Evolutionary conservation across 78 protist genomes (phyloP).

Genomic region (Chrysochromulina tobinii): DNA sequence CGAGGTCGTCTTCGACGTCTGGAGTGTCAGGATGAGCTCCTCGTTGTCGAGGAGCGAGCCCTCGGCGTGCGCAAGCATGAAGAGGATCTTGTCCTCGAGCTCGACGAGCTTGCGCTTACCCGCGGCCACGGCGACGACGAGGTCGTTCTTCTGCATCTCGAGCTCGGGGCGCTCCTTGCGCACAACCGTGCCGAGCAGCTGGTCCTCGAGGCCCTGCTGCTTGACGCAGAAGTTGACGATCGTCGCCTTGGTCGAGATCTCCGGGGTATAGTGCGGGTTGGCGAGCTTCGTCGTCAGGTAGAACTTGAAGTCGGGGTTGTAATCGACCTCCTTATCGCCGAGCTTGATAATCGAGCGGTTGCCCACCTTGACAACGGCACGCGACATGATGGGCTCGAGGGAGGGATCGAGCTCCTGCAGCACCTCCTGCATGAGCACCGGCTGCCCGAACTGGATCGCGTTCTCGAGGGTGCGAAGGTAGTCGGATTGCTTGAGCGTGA

Average conservation of each 20-base stretch:
- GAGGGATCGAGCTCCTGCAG: conserved; percentile 75
- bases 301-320: conserved; percentile 74
- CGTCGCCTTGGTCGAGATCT: conserved; percentile 76
- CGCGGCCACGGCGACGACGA: conserved; percentile 68
- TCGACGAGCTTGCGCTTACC: conserved; percentile 61
- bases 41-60: conserved; percentile 62
- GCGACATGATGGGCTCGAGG: conserved; percentile 74
- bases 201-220: conserved; percentile 87
- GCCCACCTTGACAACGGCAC: conserved; percentile 63
- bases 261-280: conserved; percentile 89
- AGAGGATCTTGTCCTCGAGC: conserved; percentile 84
- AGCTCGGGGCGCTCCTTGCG: conserved; percentile 80
- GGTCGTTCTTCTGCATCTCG: conserved; percentile 75
- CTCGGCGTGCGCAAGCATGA: conserved; percentile 50
- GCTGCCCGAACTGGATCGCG: conserved; percentile 78
- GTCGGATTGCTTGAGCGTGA: conserved; percentile 15
- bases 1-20: conserved; percentile 47
- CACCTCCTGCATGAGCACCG: conserved; percentile 80
- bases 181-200: conserved; percentile 86
- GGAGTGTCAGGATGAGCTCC: conserved; percentile 60
- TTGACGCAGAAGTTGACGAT: conserved; percentile 89
- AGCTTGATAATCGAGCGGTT: conserved; percentile 43
- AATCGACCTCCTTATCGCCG: conserved; percentile 84
- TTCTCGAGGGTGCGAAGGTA: conserved; percentile 61
- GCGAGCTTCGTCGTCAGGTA: conserved; percentile 82